These are phyloP conservation scores for Trametes meyenii DNA, from an alignment of 768 basidiomycete genomes.

Conservation along the genomic window DNA sequence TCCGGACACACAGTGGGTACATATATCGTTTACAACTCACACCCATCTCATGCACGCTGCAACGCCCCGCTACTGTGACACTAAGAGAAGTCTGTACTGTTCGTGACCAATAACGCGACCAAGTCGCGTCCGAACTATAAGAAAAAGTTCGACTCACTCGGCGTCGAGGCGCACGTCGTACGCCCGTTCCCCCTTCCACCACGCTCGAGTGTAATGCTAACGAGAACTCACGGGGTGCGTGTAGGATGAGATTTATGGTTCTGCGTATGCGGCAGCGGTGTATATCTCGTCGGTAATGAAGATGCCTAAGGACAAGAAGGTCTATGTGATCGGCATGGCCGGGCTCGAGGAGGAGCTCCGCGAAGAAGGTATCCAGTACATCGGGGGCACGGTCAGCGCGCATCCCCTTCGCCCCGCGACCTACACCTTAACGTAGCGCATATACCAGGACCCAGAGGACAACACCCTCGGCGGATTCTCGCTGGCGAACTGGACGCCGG, in stretches of 20 bases:
- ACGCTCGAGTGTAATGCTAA: neutral
- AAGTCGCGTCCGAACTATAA: conserved; percentile 90
- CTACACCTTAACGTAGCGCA: neutral
- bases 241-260: conserved; percentile 96
- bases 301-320: conserved; percentile 88
- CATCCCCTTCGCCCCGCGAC: neutral
- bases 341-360: conserved; percentile 92
- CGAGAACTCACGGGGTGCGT: neutral
- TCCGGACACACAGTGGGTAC: conserved; percentile 71
- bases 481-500: conserved; percentile 68
- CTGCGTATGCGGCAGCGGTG: conserved; percentile 83
- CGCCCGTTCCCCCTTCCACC: conserved; percentile 33
- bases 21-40: neutral
- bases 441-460: conserved; percentile 77
- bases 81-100: conserved; percentile 81
- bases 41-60: neutral
- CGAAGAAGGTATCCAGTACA: conserved; percentile 78
- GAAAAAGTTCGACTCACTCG: conserved; percentile 88
- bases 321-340: conserved; percentile 91
- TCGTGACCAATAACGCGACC: conserved; percentile 97
- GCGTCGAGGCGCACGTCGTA: conserved; percentile 83
- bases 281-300: conserved; percentile 89
- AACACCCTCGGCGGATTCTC: conserved; percentile 71
- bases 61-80: conserved; percentile 3
- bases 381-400: conserved; percentile 80